Evolutionary conservation across 305 asterid species (phyloP).

Genomic region (Fraxinus platypoda): DNA sequence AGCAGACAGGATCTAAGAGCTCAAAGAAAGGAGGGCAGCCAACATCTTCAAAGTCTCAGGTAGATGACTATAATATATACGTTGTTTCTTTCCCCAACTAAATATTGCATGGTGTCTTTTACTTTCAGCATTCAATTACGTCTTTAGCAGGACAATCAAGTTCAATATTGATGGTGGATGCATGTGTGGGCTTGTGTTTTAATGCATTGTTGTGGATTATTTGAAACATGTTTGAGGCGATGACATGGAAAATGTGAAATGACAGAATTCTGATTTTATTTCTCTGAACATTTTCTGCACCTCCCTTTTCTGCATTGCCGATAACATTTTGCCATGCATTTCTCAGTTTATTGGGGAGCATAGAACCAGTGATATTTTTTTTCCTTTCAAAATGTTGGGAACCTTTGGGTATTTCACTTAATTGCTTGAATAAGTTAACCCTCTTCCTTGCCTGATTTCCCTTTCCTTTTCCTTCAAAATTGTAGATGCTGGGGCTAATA

Average conservation of each 20-base stretch:
- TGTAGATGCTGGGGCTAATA: not conserved
- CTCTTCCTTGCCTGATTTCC: not conserved
- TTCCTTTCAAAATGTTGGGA: not conserved
- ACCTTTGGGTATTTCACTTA: not conserved
- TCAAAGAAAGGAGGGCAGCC: conserved; percentile 64
- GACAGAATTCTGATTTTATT: not conserved
- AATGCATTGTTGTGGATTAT: not conserved
- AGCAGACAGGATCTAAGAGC: conserved; percentile 54
- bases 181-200: not conserved
- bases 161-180: not conserved
- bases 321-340: not conserved
- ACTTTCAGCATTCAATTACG: not conserved
- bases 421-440: not conserved
- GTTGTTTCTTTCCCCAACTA: not conserved
- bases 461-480: not conserved
- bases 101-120: not conserved
- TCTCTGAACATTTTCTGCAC: not conserved
- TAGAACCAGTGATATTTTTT: not conserved
- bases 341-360: not conserved
- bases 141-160: not conserved
- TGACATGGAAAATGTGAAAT: not conserved
- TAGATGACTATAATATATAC: conserved; percentile 10
- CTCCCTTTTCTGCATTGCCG: not conserved
- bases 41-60: conserved; percentile 86
- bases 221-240: not conserved